Percentiles rank a stretch among this genome's conserved stretches.
Evolutionary conservation across 768 basidiomycete species (phyloP).

Genomic region (Lentinula edodes): DNA sequence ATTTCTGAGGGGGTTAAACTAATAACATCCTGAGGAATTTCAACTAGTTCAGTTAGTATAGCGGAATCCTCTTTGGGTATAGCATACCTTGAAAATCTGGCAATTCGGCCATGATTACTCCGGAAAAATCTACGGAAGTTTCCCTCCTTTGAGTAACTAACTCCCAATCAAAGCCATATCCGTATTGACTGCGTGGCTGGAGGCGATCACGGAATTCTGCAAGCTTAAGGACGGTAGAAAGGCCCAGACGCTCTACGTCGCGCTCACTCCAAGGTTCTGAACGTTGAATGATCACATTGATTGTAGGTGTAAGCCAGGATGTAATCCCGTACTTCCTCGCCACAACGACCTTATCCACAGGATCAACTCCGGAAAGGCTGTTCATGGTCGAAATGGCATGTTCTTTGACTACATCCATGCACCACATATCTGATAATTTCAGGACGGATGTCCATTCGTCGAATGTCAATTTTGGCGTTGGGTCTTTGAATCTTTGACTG

Average conservation of each 20-base stretch:
- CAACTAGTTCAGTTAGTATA: too few relatives aligned
- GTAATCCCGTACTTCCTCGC: background rate
- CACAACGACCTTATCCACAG: background rate
- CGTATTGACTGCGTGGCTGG: background rate
- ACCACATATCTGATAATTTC: background rate
- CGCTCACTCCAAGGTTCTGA: background rate
- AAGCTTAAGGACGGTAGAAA: background rate
- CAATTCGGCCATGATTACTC: background rate
- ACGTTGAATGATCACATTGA: background rate
- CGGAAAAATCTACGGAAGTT: background rate
- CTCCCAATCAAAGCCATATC: background rate
- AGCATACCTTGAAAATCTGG: background rate
- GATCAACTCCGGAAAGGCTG: background rate
- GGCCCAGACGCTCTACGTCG: too few relatives aligned
- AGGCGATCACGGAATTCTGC: background rate
- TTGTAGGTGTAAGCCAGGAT: background rate
- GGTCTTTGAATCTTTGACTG: background rate
- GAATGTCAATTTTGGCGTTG: background rate
- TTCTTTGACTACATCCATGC: background rate
- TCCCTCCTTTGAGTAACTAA: background rate
- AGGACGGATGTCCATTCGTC: slow-evolving; percentile 1
- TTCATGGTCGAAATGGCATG: background rate
- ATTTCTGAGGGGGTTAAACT: too few relatives aligned
- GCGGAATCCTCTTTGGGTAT: background rate
- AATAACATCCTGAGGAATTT: too few relatives aligned